Base-by-base conservation (phyloP, 768 basidiomycete genomes). In the Suillus occidentalis region DNA sequence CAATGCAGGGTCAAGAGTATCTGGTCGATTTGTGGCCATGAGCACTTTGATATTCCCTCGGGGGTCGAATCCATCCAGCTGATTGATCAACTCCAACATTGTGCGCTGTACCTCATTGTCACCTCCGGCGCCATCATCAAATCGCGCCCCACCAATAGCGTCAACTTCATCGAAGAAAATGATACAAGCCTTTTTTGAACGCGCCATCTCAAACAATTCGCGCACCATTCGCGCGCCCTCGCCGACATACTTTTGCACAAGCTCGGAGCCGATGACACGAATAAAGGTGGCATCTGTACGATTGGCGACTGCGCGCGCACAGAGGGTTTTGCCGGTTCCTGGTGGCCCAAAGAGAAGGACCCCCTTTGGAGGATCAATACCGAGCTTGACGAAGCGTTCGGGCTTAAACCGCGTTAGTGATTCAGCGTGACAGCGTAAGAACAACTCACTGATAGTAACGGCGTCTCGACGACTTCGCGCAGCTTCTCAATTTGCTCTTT, bases 401-500 rank as follows among this genome's bases (percentile, higher is more conserved):
- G 97, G 97, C 97, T 99, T 72, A 20, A 60, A 52, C 37, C n/a
- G 66, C 56, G 59, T 79, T 22, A 77, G 66, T 25, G 65, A 20
- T 42, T 18, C 47, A 49, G 28, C 12, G 22, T 18, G 9, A 43
- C 57, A 58, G 50, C 28, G 8, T 6, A 59, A n/a, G 18, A 20
- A 36, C 40, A 31, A 80, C 91, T 68, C 75, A 97, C 97, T 65
- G 94, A 93, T 65, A 99, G 87, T 55, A 99, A 81, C 31, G 97
- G 97, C 1, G 94, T 92, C 79, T 99, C 97, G 22, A 99, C 97
- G 25, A 99, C 97, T 79, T 99, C 97, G 50, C 97, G 85, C 53
- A 99, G 84, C 80, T 99, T 99, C 83, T 99, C 97, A 68, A 99
- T 99, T 78, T 99, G 97, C 74, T 99, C 97, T 79, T 99, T 99